Percentiles rank a stretch among this genome's conserved stretches.
These are phyloP conservation scores for Talaromyces sp. DNA, from an alignment of 2,329 filamentous ascomycete genomes.

Conservation along the genomic window DNA sequence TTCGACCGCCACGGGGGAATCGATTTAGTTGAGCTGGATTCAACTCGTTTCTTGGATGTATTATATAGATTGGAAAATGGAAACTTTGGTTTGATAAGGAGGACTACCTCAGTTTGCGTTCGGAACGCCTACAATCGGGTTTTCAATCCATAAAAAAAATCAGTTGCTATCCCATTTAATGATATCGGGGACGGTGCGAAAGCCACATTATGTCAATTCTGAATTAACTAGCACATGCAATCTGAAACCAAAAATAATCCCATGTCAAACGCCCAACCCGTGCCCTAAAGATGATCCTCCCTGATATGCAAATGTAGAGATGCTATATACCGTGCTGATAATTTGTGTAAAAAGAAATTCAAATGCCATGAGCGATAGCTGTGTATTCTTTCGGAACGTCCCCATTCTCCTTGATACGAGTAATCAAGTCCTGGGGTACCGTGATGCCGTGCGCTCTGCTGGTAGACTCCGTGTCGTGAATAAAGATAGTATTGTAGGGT, in stretches of 20 bases:
- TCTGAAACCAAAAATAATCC: not conserved
- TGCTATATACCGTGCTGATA: conserved; percentile 9
- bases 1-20: conserved; percentile 75
- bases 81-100: not conserved
- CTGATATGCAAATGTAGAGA: not conserved
- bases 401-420: not conserved
- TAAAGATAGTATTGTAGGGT: not conserved
- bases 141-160: not conserved
- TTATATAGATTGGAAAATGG: not conserved
- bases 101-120: not conserved
- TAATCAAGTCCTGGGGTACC: not conserved
- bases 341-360: not conserved
- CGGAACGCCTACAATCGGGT: not conserved
- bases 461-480: not conserved
- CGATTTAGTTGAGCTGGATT: conserved; percentile 58
- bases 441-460: not conserved
- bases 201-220: not conserved
- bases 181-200: not conserved
- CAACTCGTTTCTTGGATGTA: not conserved
- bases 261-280: not conserved
- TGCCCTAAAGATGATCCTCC: not conserved
- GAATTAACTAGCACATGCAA: not conserved
- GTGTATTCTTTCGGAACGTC: not conserved
- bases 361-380: not conserved
- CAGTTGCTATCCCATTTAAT: not conserved